Base-by-base conservation (phyloP, 1,284 basidiomycete species). In the Ganoderma leucocontextum region DNA sequence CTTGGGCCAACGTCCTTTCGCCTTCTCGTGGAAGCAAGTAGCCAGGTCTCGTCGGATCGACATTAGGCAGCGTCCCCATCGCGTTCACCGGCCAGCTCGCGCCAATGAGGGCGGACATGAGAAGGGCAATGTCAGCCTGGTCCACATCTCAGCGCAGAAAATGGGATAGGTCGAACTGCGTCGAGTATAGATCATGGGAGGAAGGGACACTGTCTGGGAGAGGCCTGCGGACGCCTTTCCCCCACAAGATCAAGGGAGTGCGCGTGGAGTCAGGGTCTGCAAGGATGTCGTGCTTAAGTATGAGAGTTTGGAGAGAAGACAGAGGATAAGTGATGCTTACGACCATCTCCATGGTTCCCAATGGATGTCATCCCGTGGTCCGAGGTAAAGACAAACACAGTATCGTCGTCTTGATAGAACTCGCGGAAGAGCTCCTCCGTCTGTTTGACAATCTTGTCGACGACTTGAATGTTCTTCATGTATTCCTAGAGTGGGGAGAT, bases 301-400 rank as follows among this genome's bases (percentile, higher is more conserved):
- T 44, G 17, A 9, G 17, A 1, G 19, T 13, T 38, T 12, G 10
- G 10, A 52, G 25, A 19, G 63, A 39, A 70, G 25, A 36, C 13
- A 59, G 22, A 66, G 57, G 39, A 49, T 5, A 39, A n/a, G 63
- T 22, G 44, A 59, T 64, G 60, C 77, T 65, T 73, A 93, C 92
- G 90, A 35, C 95, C 95, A 74, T 97, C 95, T 2, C 95, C 95
- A 71, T 97, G 95, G 75, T 96, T 96, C 29, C 95, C 95, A 66
- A 95, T 93, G 52, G 85, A 87, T 8, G 92, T 94, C 95, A 97
- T 97, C 5, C 95, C 95, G 76, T 97, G 95, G 77, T 97, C 95
- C 0, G 95, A 93, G 3, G 94, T 96, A 76, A 96, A 95, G 52
- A 96, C 80, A 75, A 87, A 96, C 52, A 89, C 89, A 0, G 95